Evolutionary conservation across 768 basidiomycete species (phyloP).

Genomic region (Xerocomellus dryophilus): DNA sequence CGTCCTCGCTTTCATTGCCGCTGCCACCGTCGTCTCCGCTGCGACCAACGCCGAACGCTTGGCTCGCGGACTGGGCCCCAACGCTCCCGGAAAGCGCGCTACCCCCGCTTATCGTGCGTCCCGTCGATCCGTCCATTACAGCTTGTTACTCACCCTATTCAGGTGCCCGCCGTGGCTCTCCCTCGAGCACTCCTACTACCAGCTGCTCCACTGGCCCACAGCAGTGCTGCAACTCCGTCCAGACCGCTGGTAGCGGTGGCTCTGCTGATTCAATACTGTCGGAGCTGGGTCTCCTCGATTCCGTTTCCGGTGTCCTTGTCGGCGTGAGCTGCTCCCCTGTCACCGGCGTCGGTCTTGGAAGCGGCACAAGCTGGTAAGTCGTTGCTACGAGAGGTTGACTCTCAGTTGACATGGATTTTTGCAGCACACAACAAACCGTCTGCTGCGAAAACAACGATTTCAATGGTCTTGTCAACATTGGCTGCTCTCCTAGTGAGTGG

Average conservation of each 20-base stretch:
- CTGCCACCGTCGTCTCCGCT: slow-evolving; percentile 37
- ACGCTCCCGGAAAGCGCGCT: slow-evolving; percentile 38
- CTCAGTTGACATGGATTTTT: neutral
- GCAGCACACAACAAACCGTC: slow-evolving; percentile 35
- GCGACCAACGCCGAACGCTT: slow-evolving; percentile 54
- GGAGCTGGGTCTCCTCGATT: rapidly evolving
- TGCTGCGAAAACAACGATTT: slow-evolving; percentile 39
- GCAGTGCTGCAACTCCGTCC: slow-evolving; percentile 19
- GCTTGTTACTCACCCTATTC: neutral
- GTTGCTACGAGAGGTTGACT: rapidly evolving
- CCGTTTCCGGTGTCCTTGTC: neutral
- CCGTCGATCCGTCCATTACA: neutral
- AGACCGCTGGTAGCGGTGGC: neutral
- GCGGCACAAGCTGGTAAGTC: slow-evolving; percentile 18
- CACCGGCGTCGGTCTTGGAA: neutral
- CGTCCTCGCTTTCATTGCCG: slow-evolving; percentile 37
- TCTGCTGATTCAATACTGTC: rapidly evolving
- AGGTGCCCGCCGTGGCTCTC: slow-evolving; percentile 37
- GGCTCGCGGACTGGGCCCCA: slow-evolving; percentile 51
- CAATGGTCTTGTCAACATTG: slow-evolving; percentile 37
- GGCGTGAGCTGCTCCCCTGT: slow-evolving; percentile 37
- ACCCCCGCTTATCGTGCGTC: slow-evolving; percentile 36
- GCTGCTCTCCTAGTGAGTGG: slow-evolving; percentile 38
- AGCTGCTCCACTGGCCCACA: slow-evolving; percentile 18
- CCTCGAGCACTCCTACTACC: slow-evolving; percentile 33